Percentiles rank a stretch among this genome's conserved stretches.
Evolutionary conservation across 768 basidiomycete genomes (phyloP).

Genomic region (Tylopilus sp.): DNA sequence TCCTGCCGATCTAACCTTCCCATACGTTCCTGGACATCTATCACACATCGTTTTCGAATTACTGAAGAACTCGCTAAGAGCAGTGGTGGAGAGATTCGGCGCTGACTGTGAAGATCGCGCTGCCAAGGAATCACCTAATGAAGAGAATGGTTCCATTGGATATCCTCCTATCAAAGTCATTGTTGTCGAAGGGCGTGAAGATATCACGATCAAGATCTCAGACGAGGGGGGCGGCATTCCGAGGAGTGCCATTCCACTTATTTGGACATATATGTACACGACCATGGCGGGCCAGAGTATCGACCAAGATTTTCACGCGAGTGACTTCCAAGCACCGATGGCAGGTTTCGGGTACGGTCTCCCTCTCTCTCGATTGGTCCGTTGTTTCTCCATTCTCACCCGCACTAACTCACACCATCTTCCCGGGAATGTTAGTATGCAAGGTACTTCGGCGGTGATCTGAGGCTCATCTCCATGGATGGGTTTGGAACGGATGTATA

Average conservation of each 20-base stretch:
- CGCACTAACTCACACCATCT: conserved; percentile 1
- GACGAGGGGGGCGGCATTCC: conserved; percentile 96
- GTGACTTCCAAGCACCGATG: conserved; percentile 98
- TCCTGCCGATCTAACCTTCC: conserved; percentile 78
- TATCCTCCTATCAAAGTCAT: conserved; percentile 40
- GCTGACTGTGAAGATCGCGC: conserved; percentile 62
- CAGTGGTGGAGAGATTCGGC: conserved; percentile 91
- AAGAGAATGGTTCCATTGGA: conserved; percentile 2
- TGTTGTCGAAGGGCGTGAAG: conserved; percentile 94
- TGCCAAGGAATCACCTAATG: conserved; percentile 5
- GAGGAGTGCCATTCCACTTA: conserved; percentile 79
- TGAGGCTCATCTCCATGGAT: conserved; percentile 95
- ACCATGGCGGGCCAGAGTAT: conserved; percentile 74
- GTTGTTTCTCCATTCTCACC: conserved; percentile 34
- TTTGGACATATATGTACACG: conserved; percentile 99
- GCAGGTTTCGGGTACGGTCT: conserved; percentile 96
- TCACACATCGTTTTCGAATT: conserved; percentile 97
- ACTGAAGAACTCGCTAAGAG: conserved; percentile 95
- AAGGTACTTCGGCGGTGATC: conserved; percentile 91
- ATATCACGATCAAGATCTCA: conserved; percentile 98
- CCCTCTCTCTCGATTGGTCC: conserved; percentile 84
- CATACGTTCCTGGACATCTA: conserved; percentile 95
- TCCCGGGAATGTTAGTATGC: conserved; percentile 59
- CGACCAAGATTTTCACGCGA: conserved; percentile 69
- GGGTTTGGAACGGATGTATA: conserved; percentile 96